Base-by-base conservation (phyloP, 1,139 yeast species). In the Suhomyces panamericanus region DNA sequence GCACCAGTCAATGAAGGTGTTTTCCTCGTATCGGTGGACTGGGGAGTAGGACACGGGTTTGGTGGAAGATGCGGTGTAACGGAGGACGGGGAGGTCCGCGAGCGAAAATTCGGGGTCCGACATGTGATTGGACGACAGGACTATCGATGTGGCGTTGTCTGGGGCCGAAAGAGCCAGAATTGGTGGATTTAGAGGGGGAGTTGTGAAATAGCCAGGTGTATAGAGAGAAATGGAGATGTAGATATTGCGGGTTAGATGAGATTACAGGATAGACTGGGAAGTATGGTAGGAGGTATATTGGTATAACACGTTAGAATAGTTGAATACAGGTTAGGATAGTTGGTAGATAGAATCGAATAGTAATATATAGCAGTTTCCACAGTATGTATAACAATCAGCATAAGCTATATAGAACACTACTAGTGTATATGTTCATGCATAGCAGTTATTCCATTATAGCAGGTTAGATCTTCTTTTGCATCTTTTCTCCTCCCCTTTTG, bases 1-100 rank as follows among this genome's bases (percentile, higher is more conserved):
- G 28, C 52, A 50, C 67, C 67, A 62, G 48, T 72, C 76, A 20
- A 73, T 70, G 47, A 60, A 72, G 13, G 75, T 67, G 49, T 66
- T 67, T 47, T 65, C 57, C 39, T 66, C 67, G 49, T 59, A 60
- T 22, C 35, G 42, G 16, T 41, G 45, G 29, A 31, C 16, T 7
- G 41, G 38, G 7, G 29, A 14, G 29, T 32, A 33, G 4, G 44
- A 14, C 29, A 37, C 14, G 9, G 43, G 38, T 31, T 28, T 37
- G 14, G 36, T 9, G 8, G 43, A 16, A 10, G 41, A 22, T 5
- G 33, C 35, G 10, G 27, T 27, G 36, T 44, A 44, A 16, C 34
- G 35, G 31, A 44, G 41, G n/a, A 35, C 36, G 29, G 48, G 48
- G 9, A 44, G 41, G 14, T 45, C 52, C 11, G 42, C 44, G 7